These are phyloP conservation scores for Fragaria nilgerrensis DNA, from an alignment of 306 rosid genomes.

Conservation along the genomic window DNA sequence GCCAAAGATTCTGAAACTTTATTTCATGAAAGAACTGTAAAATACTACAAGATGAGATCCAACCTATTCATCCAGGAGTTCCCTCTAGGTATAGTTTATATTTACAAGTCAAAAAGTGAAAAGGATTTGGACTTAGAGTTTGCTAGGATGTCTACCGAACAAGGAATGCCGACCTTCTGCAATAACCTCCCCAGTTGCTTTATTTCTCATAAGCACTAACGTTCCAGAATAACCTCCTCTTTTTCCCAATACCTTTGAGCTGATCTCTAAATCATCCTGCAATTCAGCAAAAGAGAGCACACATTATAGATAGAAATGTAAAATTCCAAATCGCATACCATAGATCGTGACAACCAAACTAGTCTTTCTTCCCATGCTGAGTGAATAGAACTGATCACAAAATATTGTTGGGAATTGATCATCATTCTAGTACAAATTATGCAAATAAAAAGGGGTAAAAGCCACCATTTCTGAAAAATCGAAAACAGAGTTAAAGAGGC, in stretches of 20 bases:
- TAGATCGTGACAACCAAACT: neutral
- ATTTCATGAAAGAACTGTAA: neutral
- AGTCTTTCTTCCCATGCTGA: neutral
- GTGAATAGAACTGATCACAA: neutral
- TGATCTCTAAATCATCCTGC: slow-evolving; percentile 92
- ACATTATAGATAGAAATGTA: neutral
- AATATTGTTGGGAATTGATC: neutral
- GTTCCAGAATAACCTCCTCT: slow-evolving; percentile 77
- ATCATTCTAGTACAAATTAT: neutral
- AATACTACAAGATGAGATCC: neutral
- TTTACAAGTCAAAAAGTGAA: neutral
- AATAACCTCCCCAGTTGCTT: slow-evolving; percentile 74
- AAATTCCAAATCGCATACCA: neutral
- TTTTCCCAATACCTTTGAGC: slow-evolving; percentile 62
- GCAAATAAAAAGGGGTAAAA: neutral
- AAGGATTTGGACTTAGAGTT: slow-evolving; percentile 46
- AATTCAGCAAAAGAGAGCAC: slow-evolving; percentile 2
- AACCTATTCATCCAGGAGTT: neutral
- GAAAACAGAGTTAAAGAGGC: neutral
- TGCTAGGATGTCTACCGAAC: slow-evolving; percentile 65
- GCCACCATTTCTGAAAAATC: neutral
- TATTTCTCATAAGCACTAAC: slow-evolving; percentile 59
- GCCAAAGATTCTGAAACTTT: neutral
- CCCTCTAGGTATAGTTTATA: neutral
- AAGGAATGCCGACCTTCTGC: slow-evolving; percentile 96